Evolutionary conservation across 2,329 filamentous ascomycete species (phyloP), one percentile per base, ranked within the genome.

Genomic region (Fusarium sp.): DNA sequence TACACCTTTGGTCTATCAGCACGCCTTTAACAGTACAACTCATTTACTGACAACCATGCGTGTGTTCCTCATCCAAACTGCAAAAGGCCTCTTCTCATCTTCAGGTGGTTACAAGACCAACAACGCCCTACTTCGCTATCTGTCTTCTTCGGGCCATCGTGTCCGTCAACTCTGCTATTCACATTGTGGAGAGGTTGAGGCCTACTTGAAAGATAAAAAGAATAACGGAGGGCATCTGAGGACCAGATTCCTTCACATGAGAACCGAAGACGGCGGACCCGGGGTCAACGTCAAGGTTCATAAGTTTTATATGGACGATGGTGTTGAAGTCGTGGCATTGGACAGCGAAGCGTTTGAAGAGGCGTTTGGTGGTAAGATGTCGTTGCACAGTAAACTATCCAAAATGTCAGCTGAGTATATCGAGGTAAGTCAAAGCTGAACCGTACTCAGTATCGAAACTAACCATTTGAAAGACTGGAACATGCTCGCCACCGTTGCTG

Each of bases 151-250:
- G 5, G 49, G 56, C 2, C 56, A 55, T 28, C 19, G 21, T 5
- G 49, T 55, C 4, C 39, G 56, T n/a, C 56, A 58, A 23, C 39
- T 55, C 6, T 58, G 39, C 28, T 58, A 58, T 18, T 55, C 50
- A 1, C 25, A 45, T 4, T n/a, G 6, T 6, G 39, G 30, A 4
- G 56, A 59, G 7, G 34, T 45, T 1, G 49, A 56, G 2, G 39
- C 1, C 7, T 55, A 45, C 4, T 13, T 30, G n/a, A n/a, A 30
- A 4, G 5, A 7, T 12, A 28, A 16, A 13, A 2, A 8, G 4
- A 7, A 2, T 3, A 39, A 10, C 6, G 4, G 11, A 0, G 9
- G 8, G 0, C 5, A 3, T 6, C 9, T 19, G 0, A 1, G 1
- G 2, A 45, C 19, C 0, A 31, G n/a, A 10, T 0, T 6, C 0